Evolutionary conservation across 2,329 filamentous ascomycete species (phyloP).

Genomic region (Monosporascus sp.): DNA sequence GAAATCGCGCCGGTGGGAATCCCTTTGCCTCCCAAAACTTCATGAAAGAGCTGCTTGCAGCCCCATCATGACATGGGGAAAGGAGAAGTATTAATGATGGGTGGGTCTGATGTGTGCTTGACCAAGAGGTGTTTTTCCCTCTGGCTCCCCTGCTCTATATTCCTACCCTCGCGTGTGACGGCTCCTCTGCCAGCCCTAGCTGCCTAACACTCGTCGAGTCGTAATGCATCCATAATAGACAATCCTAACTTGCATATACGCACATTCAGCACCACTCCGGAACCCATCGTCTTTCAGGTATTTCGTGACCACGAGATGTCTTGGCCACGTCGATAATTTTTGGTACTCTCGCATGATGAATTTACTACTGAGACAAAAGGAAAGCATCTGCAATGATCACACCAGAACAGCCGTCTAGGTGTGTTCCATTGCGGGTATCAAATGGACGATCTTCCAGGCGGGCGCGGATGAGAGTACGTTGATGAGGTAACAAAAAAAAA

Average conservation of each 20-base stretch:
- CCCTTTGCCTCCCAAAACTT: too few relatives aligned
- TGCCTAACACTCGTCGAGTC: neutral
- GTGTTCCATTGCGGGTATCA: neutral
- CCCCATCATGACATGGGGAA: too few relatives aligned
- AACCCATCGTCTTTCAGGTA: neutral
- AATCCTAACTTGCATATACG: neutral
- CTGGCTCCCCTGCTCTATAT: neutral
- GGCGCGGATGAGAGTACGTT: neutral
- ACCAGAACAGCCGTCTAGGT: neutral
- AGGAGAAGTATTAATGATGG: neutral
- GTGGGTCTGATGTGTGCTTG: neutral
- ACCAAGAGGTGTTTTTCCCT: neutral
- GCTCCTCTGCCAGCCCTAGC: neutral
- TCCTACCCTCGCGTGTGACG: neutral
- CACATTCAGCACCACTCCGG: neutral
- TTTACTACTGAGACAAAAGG: neutral
- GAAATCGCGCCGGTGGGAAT: too few relatives aligned
- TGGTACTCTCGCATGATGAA: neutral
- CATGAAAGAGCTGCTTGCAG: too few relatives aligned
- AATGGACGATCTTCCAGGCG: neutral
- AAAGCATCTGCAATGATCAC: neutral
- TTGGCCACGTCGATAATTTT: neutral
- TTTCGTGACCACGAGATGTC: neutral
- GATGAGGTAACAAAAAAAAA: conserved; percentile 4
- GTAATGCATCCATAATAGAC: neutral